Conservation (phyloP, 2,329 filamentous ascomycete species). For the Diaporthe velutina region DNA sequence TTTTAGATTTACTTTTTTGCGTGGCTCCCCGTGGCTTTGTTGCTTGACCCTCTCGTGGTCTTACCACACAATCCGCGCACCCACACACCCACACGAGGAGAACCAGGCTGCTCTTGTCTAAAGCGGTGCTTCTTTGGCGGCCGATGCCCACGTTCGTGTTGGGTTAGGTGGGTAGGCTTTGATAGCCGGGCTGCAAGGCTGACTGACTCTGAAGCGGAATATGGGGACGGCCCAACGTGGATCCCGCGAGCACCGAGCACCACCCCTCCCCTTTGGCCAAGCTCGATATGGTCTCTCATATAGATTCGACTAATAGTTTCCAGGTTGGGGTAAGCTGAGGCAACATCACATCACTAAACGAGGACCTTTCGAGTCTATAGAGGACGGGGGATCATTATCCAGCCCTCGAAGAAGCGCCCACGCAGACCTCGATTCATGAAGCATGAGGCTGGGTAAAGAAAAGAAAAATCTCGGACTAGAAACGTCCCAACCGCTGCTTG, state of each 20-base stretch:
- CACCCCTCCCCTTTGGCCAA: background rate
- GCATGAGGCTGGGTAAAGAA: background rate
- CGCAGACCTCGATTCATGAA: background rate
- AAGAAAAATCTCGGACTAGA: no score
- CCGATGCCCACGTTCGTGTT: no score
- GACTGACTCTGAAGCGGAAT: background rate
- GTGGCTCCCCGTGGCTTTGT: background rate
- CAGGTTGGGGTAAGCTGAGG: background rate
- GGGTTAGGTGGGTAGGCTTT: background rate
- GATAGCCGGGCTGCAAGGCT: no score
- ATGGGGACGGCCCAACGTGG: background rate
- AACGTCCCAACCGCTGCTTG: no score
- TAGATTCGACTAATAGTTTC: no score
- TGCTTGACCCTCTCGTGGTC: background rate
- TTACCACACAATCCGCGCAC: no score
- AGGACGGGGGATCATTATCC: background rate
- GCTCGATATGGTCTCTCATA: background rate
- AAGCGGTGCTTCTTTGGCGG: background rate
- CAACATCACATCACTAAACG: background rate
- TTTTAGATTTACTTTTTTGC: slow-evolving; percentile 29
- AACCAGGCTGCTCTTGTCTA: background rate
- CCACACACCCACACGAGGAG: no score
- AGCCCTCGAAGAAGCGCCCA: background rate
- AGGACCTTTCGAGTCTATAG: background rate
- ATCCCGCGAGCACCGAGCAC: background rate